Evolutionary conservation across 257 asterid species (phyloP).

Genomic region (Plantago major): DNA sequence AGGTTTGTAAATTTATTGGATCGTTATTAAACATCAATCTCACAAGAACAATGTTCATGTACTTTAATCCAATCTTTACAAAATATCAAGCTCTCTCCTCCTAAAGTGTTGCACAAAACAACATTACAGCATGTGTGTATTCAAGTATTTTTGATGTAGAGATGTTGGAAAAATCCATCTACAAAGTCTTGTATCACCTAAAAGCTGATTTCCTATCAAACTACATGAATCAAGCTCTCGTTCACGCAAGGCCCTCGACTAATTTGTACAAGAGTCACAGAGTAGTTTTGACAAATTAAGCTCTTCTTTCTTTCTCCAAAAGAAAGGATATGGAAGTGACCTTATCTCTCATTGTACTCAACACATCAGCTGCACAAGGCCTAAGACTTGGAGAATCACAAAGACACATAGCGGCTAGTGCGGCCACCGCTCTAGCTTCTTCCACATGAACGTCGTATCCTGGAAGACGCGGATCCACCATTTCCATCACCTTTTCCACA

Average conservation of each 20-base stretch:
- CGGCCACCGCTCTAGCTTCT: conserved; percentile 31
- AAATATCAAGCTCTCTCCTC: no score
- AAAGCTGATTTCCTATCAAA: no score
- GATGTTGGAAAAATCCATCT: no score
- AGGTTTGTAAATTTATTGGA: no score
- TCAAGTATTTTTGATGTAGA: no score
- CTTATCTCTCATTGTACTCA: conserved; percentile 17
- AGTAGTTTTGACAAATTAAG: background rate
- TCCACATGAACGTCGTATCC: conserved; percentile 30
- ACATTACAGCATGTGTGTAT: no score
- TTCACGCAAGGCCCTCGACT: background rate
- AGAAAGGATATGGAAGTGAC: conserved; percentile 11
- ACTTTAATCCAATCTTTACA: no score
- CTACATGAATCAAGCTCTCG: background rate
- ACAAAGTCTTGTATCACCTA: no score
- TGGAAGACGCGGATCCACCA: conserved; percentile 49
- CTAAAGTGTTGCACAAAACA: no score
- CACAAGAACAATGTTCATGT: no score
- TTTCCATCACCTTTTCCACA: conserved; percentile 34
- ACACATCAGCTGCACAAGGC: conserved; percentile 23
- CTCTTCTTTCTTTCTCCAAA: conserved; percentile 8
- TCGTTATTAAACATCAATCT: no score
- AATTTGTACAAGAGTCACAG: background rate
- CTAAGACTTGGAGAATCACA: conserved; percentile 18
- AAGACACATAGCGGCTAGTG: conserved; percentile 20